Evolutionary conservation across 1,139 yeast species (phyloP).

Genomic region (Lodderomyces margitis): DNA sequence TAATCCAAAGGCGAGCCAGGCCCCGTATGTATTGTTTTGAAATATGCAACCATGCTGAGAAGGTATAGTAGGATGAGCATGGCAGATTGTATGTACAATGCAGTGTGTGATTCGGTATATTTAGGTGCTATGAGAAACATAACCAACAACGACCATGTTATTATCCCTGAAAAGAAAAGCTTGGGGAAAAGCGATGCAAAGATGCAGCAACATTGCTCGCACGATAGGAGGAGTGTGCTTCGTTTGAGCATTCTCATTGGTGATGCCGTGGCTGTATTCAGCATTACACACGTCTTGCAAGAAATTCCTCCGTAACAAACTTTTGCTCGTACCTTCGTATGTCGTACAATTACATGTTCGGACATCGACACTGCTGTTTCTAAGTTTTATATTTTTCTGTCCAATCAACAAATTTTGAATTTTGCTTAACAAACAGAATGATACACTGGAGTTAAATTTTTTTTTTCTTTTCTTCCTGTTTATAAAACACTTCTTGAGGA

Average conservation of each 20-base stretch:
- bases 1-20: constrained; percentile 62
- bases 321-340: neutral
- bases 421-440: constrained; percentile 1
- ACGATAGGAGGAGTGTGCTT: constrained; percentile 6
- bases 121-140: constrained; percentile 22
- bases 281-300: too few species aligned
- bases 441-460: neutral
- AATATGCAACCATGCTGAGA: constrained; percentile 45
- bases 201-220: constrained; percentile 41
- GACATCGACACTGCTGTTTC: neutral
- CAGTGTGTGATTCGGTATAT: constrained; percentile 15
- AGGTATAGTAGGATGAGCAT: constrained; percentile 22
- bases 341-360: neutral
- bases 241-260: constrained; percentile 4
- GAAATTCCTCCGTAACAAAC: too few species aligned
- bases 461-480: neutral
- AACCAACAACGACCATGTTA: constrained; percentile 61
- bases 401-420: constrained; percentile 3
- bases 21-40: constrained; percentile 53
- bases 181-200: constrained; percentile 60
- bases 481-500: too few species aligned
- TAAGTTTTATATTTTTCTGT: neutral
- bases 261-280: neutral
- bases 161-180: constrained; percentile 46
- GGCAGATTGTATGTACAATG: constrained; percentile 16